Evolutionary conservation across 1,284 basidiomycete species (phyloP), one percentile per base, ranked within the genome.

Genomic region (Trametes sp.): DNA sequence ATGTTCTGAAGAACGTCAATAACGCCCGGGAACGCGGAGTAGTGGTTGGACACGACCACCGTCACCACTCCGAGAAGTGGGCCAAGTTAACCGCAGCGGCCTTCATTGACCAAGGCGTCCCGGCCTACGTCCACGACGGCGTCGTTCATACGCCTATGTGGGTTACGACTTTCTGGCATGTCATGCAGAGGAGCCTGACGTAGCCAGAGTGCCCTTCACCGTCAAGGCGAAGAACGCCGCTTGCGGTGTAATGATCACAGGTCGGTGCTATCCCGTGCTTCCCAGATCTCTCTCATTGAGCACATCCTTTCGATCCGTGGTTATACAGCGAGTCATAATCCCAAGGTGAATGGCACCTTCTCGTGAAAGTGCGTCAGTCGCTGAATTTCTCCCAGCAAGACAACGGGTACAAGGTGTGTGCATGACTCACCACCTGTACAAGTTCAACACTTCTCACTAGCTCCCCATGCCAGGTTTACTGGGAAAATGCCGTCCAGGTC

Each of bases 171-270:
- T 35, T 24, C 11, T 9, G 23, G n/a, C 2, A 19, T 41, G n/a
- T n/a, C n/a, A 19, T 26, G 56, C 33, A n/a, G 23, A 11, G 54
- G n/a, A 36, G 42, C 31, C 33, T 2, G 33, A 31, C 4, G 8
- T 24, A 6, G 2, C 4, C 61, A 92, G 90, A 72, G 89, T 95
- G 8, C 94, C 94, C 0, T 95, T 94, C 73, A 84, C 85, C 35
- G 84, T 94, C 16, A 87, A 86, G 68, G 79, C 75, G 53, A 72
- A 93, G 42, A 78, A 79, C 21, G 92, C 93, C 8, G 88, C 89
- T 3, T 90, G 89, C 61, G 93, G 94, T 28, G 86, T 95, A 4
- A 95, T 95, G 94, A 90, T 95, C 57, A 95, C 94, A 65, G 90
- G 90, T 89, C 57, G 26, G 75, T 66, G 10, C 45, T 31, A 29